Evolutionary conservation across 495 filamentous ascomycete genomes (phyloP).

Genomic region (Pseudomonodictys pantanalensis): DNA sequence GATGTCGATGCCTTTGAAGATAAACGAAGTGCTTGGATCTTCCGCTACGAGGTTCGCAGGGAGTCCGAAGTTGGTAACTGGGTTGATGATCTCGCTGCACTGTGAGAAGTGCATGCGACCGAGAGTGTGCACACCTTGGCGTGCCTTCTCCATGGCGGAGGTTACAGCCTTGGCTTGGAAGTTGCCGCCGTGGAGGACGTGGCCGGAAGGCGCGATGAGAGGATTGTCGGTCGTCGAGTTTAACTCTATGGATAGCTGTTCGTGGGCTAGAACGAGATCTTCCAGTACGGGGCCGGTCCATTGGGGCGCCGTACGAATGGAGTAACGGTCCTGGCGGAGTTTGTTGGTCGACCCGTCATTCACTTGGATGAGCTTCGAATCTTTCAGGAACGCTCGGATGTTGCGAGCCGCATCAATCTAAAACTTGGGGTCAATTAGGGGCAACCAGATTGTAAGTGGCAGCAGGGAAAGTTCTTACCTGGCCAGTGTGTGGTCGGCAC

Average conservation of each 20-base stretch:
- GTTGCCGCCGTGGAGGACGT: slow-evolving; percentile 31
- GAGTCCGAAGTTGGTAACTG: slow-evolving; percentile 24
- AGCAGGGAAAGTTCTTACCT: no score
- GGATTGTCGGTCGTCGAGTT: slow-evolving; percentile 35
- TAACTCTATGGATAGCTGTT: slow-evolving; percentile 27
- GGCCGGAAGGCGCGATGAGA: slow-evolving; percentile 19
- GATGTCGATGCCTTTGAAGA: slow-evolving; percentile 30
- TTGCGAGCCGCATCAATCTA: slow-evolving; percentile 58
- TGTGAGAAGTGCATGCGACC: slow-evolving; percentile 33
- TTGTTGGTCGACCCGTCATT: neutral
- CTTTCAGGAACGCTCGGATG: slow-evolving; percentile 52
- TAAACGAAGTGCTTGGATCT: slow-evolving; percentile 27
- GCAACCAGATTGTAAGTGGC: no score
- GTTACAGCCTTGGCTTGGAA: slow-evolving; percentile 33
- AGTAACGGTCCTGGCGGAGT: slow-evolving; percentile 35
- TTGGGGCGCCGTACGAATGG: slow-evolving; percentile 32
- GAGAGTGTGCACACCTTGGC: slow-evolving; percentile 20
- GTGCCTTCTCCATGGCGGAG: slow-evolving; percentile 31
- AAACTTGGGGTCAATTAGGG: neutral
- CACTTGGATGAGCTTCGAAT: slow-evolving; percentile 14
- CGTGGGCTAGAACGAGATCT: slow-evolving; percentile 25
- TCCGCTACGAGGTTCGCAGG: slow-evolving; percentile 30
- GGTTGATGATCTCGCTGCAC: slow-evolving; percentile 32
- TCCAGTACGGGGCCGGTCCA: slow-evolving; percentile 34
- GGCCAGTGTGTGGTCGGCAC: slow-evolving; percentile 57